Base-by-base conservation (phyloP, 176 grass and related monocot genomes). In the Cenchrus fungigraminus region DNA sequence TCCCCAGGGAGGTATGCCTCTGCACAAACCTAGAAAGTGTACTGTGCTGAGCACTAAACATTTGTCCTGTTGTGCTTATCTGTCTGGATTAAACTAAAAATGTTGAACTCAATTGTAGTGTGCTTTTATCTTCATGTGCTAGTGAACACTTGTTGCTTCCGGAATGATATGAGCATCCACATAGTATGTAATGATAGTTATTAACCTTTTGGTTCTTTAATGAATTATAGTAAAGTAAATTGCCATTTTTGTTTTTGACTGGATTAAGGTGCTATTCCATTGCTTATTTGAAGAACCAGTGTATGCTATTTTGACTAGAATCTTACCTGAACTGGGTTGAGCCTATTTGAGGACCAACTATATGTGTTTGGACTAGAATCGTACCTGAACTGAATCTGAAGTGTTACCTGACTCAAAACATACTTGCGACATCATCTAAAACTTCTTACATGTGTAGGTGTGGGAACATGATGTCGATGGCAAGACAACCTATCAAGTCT, bases 1-100 rank as follows among this genome's bases (percentile, higher is more conserved):
- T 91, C 54, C 84, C 92, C 34, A 94, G 87, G 86, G 88, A 89
- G 88, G 88, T 86, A 89, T 47, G 56, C 44, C 15, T 34, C n/a
- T 71, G n/a, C 55, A 50, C 31, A 71, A 78, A 61, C 17, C 28
- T 40, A 49, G 22, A 12, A 75, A 47, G 10, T 3, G 14, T 8
- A 2, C 42, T 61, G 40, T 45, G 34, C 40, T 45, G 65, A 56
- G 6, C 54, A 34, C n/a, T 68, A 49, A 55, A 5, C 29, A 3
- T 25, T 14, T 58, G 15, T 28, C 4, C 16, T 0, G 1, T 3
- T 53, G 25, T 77, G 29, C 31, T 44, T 54, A 40, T 53, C 16
- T 4, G 3, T 54, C 15, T 45, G 55, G 5, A 63, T 71, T 45
- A 3, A 77, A 77, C 42, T 49, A 15, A 42, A 42, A 20, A 14